A percentile compares a stretch with the other conserved stretches of the same genome.
Evolutionary conservation across 2,329 filamentous ascomycete species (phyloP).

Genomic region (Monosporascus sp.): DNA sequence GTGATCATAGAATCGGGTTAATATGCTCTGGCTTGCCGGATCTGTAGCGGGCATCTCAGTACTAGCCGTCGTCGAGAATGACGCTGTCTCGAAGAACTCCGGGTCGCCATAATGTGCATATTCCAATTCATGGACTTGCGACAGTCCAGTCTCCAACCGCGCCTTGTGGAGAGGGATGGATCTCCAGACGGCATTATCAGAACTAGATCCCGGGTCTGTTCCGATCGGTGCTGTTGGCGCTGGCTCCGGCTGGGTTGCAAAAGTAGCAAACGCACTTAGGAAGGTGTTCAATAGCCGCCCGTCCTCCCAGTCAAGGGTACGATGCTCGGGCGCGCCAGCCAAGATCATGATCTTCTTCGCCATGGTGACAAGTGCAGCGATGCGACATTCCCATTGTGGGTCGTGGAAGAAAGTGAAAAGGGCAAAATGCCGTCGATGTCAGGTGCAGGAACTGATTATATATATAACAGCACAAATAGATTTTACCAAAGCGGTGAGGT

Average conservation of each 20-base stretch:
- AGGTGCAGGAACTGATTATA: too few species aligned
- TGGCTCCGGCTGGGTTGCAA: constrained; percentile 8
- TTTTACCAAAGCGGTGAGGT: background rate
- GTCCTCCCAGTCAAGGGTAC: constrained; percentile 18
- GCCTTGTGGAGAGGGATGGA: constrained; percentile 43
- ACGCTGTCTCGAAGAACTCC: constrained; percentile 45
- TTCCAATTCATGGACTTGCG: constrained; percentile 39
- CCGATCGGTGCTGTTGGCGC: constrained; percentile 7
- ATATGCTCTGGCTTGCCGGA: constrained; percentile 31
- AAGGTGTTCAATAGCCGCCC: constrained; percentile 44
- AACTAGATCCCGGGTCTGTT: constrained; percentile 11
- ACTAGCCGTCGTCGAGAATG: constrained; percentile 29
- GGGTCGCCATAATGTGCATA: constrained; percentile 26
- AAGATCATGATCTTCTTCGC: constrained; percentile 22
- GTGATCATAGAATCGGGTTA: constrained; percentile 70
- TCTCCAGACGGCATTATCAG: constrained; percentile 44
- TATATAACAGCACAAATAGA: too few species aligned
- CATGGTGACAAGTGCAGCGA: constrained; percentile 14
- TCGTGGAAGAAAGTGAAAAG: background rate
- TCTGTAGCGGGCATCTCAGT: constrained; percentile 20
- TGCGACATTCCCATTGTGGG: constrained; percentile 3
- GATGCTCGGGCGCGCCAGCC: constrained; percentile 21
- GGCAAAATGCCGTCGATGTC: too few species aligned
- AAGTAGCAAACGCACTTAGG: constrained; percentile 30
- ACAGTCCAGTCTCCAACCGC: constrained; percentile 47